phyloP scores from a whole-genome alignment of 2,329 filamentous ascomycete species.

The Exophiala sideris region DNA sequence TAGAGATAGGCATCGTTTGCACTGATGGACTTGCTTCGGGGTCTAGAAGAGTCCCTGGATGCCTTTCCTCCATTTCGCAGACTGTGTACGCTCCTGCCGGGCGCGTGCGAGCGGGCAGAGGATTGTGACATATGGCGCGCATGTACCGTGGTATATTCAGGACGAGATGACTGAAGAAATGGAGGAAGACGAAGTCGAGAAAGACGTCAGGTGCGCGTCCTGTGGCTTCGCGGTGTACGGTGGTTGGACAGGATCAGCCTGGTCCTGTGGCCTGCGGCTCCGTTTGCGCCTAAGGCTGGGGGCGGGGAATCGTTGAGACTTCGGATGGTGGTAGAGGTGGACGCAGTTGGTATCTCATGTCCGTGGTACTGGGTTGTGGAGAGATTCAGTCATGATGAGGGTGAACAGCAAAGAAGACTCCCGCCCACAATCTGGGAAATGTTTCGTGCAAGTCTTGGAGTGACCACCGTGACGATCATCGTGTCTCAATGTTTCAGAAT shows the following conservation, averaged over 20 bases:
- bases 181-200: neutral
- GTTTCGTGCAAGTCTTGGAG: too few species aligned
- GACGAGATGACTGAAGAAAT: neutral
- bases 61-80: slow-evolving; percentile 42
- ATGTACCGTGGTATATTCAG: neutral
- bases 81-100: slow-evolving; percentile 47
- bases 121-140: slow-evolving; percentile 44
- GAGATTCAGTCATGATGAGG: neutral
- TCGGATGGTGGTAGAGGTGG: neutral
- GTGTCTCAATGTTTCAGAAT: too few species aligned
- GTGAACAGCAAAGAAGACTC: too few species aligned
- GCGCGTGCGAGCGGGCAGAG: slow-evolving; percentile 44
- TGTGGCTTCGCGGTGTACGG: neutral
- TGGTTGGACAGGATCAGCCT: slow-evolving; percentile 19
- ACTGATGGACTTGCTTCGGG: slow-evolving; percentile 42
- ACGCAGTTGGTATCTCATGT: neutral
- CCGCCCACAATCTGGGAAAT: too few species aligned
- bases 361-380: neutral
- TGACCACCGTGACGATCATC: too few species aligned
- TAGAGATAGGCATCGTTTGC: slow-evolving; percentile 85
- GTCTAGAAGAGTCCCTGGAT: slow-evolving; percentile 42
- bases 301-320: neutral
- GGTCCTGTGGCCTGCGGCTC: neutral
- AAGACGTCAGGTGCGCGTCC: neutral
- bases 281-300: slow-evolving; percentile 6